These are phyloP conservation scores for Mycena albidolilacea DNA, from an alignment of 768 basidiomycete species.

Conservation along the genomic window DNA sequence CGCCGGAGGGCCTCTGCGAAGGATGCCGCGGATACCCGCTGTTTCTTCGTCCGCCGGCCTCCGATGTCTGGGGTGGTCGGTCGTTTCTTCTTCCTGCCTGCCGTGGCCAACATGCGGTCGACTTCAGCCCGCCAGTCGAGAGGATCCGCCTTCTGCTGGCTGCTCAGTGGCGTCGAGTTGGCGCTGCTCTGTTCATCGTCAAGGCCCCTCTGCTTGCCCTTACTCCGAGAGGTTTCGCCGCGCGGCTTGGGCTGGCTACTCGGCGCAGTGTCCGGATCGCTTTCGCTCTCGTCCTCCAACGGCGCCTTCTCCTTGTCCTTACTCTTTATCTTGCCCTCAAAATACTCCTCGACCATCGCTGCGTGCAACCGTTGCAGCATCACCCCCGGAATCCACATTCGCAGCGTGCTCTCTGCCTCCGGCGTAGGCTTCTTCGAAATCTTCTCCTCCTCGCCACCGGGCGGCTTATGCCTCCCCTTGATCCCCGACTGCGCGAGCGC, in stretches of 20 bases:
- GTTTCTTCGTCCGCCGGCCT: not conserved
- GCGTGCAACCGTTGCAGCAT: constrained; percentile 71
- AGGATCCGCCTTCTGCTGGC: not conserved
- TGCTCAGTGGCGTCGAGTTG: not conserved
- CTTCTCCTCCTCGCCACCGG: constrained; percentile 31
- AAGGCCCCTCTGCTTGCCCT: not conserved
- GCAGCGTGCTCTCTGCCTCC: constrained; percentile 58
- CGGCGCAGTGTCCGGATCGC: not conserved
- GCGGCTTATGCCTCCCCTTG: constrained; percentile 48
- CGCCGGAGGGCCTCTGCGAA: not conserved
- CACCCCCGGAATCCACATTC: constrained; percentile 76
- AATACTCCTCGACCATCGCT: constrained; percentile 62
- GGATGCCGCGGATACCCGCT: not conserved
- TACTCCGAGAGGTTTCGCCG: too few relatives aligned
- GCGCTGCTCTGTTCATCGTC: not conserved
- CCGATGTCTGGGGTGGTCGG: not conserved
- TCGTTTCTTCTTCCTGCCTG: not conserved
- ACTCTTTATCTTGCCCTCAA: constrained; percentile 50
- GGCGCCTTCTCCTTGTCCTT: constrained; percentile 6
- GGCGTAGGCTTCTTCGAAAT: constrained; percentile 53
- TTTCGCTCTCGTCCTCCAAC: not conserved
- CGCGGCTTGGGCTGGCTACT: not conserved
- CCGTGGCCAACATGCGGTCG: not conserved
- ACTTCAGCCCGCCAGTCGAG: not conserved
- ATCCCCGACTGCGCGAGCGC: constrained; percentile 65